phyloP scores from a whole-genome alignment of 345 rosid genomes.

The Eucalyptus marginata region DNA sequence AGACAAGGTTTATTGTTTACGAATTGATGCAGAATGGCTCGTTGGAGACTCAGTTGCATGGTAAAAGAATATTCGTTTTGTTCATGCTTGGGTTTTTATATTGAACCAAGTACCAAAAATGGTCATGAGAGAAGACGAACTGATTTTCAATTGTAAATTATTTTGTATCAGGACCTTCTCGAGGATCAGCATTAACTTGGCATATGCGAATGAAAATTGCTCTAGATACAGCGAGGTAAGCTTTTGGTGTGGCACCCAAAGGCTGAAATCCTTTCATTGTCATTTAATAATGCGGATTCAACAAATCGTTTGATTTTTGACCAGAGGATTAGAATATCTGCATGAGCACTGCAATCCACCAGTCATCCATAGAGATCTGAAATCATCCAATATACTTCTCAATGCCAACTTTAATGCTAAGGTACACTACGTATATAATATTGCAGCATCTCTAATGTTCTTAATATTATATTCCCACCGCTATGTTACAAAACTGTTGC shows the following conservation, averaged over 20 bases:
- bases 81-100: not conserved
- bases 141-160: not conserved
- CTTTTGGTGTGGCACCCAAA: not conserved
- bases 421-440: conserved; percentile 21
- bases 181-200: conserved; percentile 73
- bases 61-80: conserved; percentile 15
- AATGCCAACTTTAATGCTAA: conserved; percentile 86
- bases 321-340: conserved; percentile 90
- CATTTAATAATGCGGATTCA: not conserved
- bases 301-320: conserved; percentile 8
- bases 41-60: conserved; percentile 78
- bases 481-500: not conserved
- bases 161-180: conserved; percentile 47
- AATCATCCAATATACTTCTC: conserved; percentile 85
- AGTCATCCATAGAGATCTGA: conserved; percentile 97
- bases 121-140: not conserved
- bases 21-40: conserved; percentile 88
- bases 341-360: conserved; percentile 89
- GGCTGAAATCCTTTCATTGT: not conserved
- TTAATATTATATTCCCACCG: not conserved
- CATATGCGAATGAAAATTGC: conserved; percentile 87
- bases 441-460: not conserved
- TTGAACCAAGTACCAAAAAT: not conserved
- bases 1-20: conserved; percentile 56
- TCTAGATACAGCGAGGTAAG: conserved; percentile 74